Evolutionary conservation across 164 flowering plant species (phyloP).

Genomic region (Pachysandra terminalis): DNA sequence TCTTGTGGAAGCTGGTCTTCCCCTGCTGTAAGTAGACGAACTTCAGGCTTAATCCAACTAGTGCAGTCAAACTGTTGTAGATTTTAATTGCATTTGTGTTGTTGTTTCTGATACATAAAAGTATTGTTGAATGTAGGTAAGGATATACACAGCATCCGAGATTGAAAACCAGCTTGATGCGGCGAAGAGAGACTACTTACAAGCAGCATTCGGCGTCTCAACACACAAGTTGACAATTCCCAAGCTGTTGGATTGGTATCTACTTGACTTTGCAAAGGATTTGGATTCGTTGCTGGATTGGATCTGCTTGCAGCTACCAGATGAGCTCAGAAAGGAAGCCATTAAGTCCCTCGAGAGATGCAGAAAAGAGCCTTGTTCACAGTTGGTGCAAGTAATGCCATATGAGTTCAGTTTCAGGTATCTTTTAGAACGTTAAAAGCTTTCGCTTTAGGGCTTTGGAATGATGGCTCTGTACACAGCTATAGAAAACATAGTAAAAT

Average conservation of each 20-base stretch:
- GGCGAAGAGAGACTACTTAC: constrained; percentile 77
- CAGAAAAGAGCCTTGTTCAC: constrained; percentile 38
- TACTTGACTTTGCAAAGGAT: constrained; percentile 88
- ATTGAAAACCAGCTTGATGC: constrained; percentile 73
- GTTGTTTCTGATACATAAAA: constrained; percentile 2
- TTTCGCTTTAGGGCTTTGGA: constrained; percentile 13
- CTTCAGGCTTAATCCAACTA: not conserved
- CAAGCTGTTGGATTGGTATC: constrained; percentile 86
- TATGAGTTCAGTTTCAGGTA: constrained; percentile 86
- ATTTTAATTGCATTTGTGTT: not conserved
- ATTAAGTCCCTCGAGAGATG: constrained; percentile 61
- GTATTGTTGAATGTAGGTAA: constrained; percentile 45
- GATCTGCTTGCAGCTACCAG: constrained; percentile 85
- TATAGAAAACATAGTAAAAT: constrained; percentile 18
- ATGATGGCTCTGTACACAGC: constrained; percentile 29
- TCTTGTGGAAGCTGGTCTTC: constrained; percentile 98
- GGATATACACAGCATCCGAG: constrained; percentile 69
- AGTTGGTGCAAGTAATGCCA: constrained; percentile 56
- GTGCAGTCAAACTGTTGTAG: not conserved
- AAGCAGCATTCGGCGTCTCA: constrained; percentile 76
- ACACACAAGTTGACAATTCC: constrained; percentile 49
- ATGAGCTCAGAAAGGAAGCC: constrained; percentile 59
- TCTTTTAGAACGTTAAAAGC: constrained; percentile 46
- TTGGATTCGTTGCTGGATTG: constrained; percentile 81
- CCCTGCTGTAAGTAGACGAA: constrained; percentile 69